A percentile compares a stretch with the other conserved stretches of the same genome.
Conservation (phyloP, 108 stramenopile species). For the Epithemia pelagica region DNA sequence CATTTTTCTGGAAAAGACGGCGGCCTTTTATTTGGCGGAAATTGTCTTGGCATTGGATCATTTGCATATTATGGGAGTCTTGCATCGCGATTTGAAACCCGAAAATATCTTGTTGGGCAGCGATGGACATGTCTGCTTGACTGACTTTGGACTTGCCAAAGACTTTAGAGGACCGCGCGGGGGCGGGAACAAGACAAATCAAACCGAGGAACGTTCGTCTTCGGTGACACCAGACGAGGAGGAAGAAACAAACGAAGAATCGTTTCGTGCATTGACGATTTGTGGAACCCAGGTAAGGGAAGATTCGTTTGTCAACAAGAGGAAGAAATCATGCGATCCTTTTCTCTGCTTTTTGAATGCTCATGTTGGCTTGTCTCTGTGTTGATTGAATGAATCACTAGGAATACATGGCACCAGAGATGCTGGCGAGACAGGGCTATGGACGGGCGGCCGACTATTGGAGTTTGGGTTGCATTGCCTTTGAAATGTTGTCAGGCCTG, state of each 20-base stretch:
- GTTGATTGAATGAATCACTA: not conserved
- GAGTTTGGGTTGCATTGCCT: slow-evolving; percentile 80
- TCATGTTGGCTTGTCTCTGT: not conserved
- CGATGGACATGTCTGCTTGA: slow-evolving; percentile 91
- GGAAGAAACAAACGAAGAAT: slow-evolving; percentile 24
- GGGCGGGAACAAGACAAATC: too few relatives aligned
- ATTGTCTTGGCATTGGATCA: slow-evolving; percentile 91
- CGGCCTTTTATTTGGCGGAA: slow-evolving; percentile 94
- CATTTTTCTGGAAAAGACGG: slow-evolving; percentile 64
- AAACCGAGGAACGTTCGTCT: too few relatives aligned
- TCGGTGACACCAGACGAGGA: too few relatives aligned
- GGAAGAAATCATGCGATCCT: not conserved
- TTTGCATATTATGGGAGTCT: slow-evolving; percentile 81
- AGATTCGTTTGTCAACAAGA: not conserved
- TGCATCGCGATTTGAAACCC: slow-evolving; percentile 87
- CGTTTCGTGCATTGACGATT: slow-evolving; percentile 60
- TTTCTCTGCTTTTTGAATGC: not conserved
- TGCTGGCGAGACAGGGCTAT: slow-evolving; percentile 91
- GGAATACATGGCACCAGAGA: slow-evolving; percentile 94
- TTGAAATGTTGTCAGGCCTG: slow-evolving; percentile 93
- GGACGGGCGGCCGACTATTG: slow-evolving; percentile 97
- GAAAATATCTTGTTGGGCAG: slow-evolving; percentile 88
- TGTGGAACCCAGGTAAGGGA: slow-evolving; percentile 62
- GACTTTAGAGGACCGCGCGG: slow-evolving; percentile 52
- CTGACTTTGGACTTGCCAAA: slow-evolving; percentile 97